Conservation (phyloP, 1,139 yeast genomes). For the Torulaspora pretoriensis region DNA sequence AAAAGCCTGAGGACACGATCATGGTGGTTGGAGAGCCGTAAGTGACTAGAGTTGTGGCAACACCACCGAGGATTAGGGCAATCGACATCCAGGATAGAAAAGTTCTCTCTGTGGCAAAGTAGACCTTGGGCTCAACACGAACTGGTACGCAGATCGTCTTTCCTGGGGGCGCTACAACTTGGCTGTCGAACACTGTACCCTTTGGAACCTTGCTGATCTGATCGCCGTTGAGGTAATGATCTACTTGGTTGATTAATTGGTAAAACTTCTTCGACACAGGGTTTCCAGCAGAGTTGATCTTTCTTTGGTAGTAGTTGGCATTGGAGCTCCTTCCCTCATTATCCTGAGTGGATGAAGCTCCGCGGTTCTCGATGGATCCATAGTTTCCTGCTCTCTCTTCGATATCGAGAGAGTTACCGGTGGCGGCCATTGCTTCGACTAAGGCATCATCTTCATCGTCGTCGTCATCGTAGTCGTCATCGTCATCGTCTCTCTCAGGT, state of each 20-base stretch:
- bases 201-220: slow-evolving; percentile 70
- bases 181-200: slow-evolving; percentile 71
- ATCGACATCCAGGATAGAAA: slow-evolving; percentile 74
- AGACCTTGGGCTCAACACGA: slow-evolving; percentile 79
- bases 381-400: slow-evolving; percentile 47
- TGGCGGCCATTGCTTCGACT: slow-evolving; percentile 33
- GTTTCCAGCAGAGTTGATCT: slow-evolving; percentile 27
- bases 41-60: slow-evolving; percentile 65
- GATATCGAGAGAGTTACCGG: slow-evolving; percentile 44
- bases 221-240: slow-evolving; percentile 57
- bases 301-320: slow-evolving; percentile 27
- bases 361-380: slow-evolving; percentile 35
- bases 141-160: slow-evolving; percentile 72
- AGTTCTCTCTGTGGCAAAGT: slow-evolving; percentile 80
- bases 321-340: slow-evolving; percentile 32
- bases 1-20: slow-evolving; percentile 87
- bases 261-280: slow-evolving; percentile 22
- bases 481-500: slow-evolving; percentile 31
- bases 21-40: slow-evolving; percentile 66
- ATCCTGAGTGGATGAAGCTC: slow-evolving; percentile 2
- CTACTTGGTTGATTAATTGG: slow-evolving; percentile 28
- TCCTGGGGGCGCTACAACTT: slow-evolving; percentile 70
- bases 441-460: slow-evolving; percentile 39
- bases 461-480: slow-evolving; percentile 40
- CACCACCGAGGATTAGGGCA: slow-evolving; percentile 66